Evolutionary conservation across 2,329 filamentous ascomycete genomes (phyloP).

Genomic region (Pezicula neosporulosa): DNA sequence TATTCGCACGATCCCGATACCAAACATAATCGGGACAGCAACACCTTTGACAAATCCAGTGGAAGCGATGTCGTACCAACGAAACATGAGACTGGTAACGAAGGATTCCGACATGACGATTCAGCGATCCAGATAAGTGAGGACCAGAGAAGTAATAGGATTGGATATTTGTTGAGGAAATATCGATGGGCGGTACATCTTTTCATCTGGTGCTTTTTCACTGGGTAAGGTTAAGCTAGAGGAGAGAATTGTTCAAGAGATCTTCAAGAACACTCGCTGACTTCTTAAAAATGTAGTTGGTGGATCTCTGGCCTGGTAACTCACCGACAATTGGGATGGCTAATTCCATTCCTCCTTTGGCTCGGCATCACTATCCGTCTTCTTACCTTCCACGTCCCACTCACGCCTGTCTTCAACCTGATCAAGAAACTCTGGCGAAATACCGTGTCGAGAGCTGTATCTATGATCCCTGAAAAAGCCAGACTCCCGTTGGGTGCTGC

Average conservation of each 20-base stretch:
- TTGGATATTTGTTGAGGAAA: neutral
- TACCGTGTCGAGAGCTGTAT: slow-evolving; percentile 55
- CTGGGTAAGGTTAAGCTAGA: neutral
- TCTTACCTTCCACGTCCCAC: slow-evolving; percentile 69
- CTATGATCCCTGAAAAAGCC: slow-evolving; percentile 62
- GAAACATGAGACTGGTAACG: neutral
- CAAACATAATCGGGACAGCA: neutral
- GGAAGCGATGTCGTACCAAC: neutral
- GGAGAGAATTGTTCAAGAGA: neutral
- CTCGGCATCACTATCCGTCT: slow-evolving; percentile 71
- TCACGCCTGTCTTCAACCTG: slow-evolving; percentile 61
- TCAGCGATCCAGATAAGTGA: neutral
- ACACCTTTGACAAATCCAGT: neutral
- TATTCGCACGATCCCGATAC: neutral
- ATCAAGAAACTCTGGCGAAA: slow-evolving; percentile 66
- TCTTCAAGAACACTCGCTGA: neutral
- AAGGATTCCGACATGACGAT: neutral
- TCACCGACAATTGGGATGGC: slow-evolving; percentile 73
- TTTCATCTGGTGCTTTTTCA: slow-evolving; percentile 1
- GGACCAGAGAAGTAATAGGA: neutral
- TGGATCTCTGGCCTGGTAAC: slow-evolving; percentile 74
- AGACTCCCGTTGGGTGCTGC: slow-evolving; percentile 60
- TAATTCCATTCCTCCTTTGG: slow-evolving; percentile 81
- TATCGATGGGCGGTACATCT: neutral
- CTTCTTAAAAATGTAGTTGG: slow-evolving; percentile 44